Base-by-base conservation (phyloP, 1,284 basidiomycete species). In the Austroboletus novae-zelandiae region DNA sequence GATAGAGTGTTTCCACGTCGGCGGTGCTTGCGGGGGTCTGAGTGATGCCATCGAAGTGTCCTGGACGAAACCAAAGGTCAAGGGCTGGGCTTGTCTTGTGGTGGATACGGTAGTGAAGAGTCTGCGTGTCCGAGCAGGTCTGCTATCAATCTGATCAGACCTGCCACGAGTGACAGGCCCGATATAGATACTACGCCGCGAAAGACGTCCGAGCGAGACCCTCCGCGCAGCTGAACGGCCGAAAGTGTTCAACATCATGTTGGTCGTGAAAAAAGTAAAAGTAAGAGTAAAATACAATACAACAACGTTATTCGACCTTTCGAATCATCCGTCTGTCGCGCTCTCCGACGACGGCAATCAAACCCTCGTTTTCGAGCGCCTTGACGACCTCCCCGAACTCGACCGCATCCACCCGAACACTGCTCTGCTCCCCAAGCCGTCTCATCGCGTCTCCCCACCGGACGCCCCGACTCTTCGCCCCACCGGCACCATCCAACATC, bases 361-460 rank as follows among this genome's bases (percentile, higher is more conserved):
- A 48, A 0, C 94, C 92, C 69, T 97, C 94, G 50, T 83, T 86
- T 74, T 90, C 84, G 57, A 97, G 69, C 14, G 74, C 77, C 63
- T 81, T 85, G 53, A 96, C 77, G 25, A 93, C 88, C 70, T 94
- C 91, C 32, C 77, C 70, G 67, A 98, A 94, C 67, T 96, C 93
- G 4, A 78, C 71, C 40, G 79, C 61, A 61, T 92, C 89, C 51
- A 96, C 76, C 50, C 80, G 80, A 53, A 96, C 76, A 44, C 81
- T 86, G 53, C 88, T 91, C 76, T 97, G 94, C 45, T 80, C 79
- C 39, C 85, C 83, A 45, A 98, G 73, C 45, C 77, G 72, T 68
- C 80, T 86, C 46, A 92, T 73, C 10, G 85, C 86, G 23, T 95
- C 91, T 7, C 72, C 72, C 91, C 92, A 96, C 54, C 82, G 81